These are phyloP conservation scores for Lasiosphaeria hispida DNA, from an alignment of 495 filamentous ascomycete species.

Conservation along the genomic window DNA sequence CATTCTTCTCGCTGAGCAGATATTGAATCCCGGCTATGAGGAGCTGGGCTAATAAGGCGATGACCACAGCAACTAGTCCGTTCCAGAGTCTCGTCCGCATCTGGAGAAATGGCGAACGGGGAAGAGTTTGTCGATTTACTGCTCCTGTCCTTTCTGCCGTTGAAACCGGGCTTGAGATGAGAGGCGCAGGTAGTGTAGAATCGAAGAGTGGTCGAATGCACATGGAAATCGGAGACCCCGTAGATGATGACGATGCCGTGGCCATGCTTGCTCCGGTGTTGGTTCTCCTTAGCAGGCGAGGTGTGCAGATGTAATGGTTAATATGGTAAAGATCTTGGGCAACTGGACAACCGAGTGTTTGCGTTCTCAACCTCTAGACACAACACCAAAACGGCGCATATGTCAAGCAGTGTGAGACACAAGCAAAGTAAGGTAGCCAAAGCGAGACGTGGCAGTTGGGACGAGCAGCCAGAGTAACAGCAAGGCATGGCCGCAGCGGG, in stretches of 20 bases:
- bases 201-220: no score
- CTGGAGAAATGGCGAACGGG: neutral
- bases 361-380: constrained; percentile 10
- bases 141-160: no score
- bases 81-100: constrained; percentile 6
- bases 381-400: constrained; percentile 14
- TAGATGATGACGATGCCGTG: no score
- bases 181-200: no score
- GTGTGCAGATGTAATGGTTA: no score
- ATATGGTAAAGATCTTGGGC: neutral
- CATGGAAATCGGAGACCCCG: no score
- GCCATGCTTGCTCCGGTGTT: no score
- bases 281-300: no score
- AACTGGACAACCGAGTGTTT: constrained; percentile 19
- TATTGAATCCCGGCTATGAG: constrained; percentile 27
- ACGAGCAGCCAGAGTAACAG: neutral
- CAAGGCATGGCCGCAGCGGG: constrained; percentile 22
- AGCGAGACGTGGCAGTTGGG: neutral
- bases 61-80: constrained; percentile 20
- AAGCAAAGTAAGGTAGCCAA: constrained; percentile 32
- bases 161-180: no score
- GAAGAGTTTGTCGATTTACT: neutral
- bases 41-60: constrained; percentile 25
- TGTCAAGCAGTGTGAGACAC: constrained; percentile 33
- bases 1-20: constrained; percentile 13